Conservation (phyloP, 805 yeast species). For the Candida insectalens region DNA sequence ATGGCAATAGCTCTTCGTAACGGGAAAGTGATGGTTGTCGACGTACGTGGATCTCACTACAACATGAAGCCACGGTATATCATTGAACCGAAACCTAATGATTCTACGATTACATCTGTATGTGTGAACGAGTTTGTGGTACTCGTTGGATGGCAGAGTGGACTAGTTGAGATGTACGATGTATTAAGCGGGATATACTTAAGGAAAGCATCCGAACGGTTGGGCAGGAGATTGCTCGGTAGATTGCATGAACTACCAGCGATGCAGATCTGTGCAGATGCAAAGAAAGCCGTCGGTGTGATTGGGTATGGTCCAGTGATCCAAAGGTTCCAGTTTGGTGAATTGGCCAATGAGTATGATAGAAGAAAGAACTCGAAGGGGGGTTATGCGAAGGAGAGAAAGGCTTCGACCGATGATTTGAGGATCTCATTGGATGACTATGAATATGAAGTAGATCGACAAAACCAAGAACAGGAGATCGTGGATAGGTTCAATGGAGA, state of each 20-base stretch:
- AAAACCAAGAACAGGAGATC: conserved; percentile 14
- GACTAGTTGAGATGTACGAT: conserved; percentile 32
- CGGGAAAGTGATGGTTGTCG: conserved; percentile 32
- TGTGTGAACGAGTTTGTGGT: conserved; percentile 20
- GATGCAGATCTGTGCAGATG: conserved; percentile 14
- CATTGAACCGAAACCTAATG: conserved; percentile 16
- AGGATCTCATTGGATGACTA: conserved; percentile 25
- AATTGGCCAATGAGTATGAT: conserved; percentile 12
- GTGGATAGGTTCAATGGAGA: conserved; percentile 39
- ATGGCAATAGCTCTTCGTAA: conserved; percentile 27
- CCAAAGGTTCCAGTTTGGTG: conserved; percentile 40
- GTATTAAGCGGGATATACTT: conserved; percentile 31
- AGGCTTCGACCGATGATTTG: conserved; percentile 21
- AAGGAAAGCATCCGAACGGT: conserved; percentile 19
- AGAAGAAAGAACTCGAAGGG: conserved; percentile 8
- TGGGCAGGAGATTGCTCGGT: conserved; percentile 10
- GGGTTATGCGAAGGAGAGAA: conserved; percentile 17
- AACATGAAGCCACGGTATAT: conserved; percentile 10
- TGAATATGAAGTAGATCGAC: conserved; percentile 17
- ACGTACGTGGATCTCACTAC: conserved; percentile 25
- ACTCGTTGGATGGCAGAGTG: conserved; percentile 33
- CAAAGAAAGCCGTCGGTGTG: conserved; percentile 24
- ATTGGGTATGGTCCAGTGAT: conserved; percentile 30
- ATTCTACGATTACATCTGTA: conserved; percentile 21
- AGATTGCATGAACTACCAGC: conserved; percentile 10